Percentiles rank a stretch among this genome's conserved stretches.
Evolutionary conservation across 2,329 filamentous ascomycete genomes (phyloP).

Genomic region (Rhynchosporium graminicola): DNA sequence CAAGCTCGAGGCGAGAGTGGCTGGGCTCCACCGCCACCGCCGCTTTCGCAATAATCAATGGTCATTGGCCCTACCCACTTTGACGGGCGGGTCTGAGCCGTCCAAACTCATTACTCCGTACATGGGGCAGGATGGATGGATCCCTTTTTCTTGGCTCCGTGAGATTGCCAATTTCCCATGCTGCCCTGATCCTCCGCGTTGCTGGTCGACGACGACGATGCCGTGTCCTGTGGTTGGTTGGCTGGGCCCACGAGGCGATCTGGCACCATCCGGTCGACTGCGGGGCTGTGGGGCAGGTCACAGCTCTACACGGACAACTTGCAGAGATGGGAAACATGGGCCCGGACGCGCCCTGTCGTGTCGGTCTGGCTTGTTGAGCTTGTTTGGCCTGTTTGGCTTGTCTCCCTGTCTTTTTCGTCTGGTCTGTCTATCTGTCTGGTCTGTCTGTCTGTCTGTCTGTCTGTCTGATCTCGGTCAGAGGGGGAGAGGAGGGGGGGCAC

Average conservation of each 20-base stretch:
- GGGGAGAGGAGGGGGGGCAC: no score
- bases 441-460: no score
- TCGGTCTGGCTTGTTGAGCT: background rate
- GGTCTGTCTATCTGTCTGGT: no score
- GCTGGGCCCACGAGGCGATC: background rate
- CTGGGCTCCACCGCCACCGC: slow-evolving; percentile 2
- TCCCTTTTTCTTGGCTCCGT: background rate
- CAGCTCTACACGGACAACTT: background rate
- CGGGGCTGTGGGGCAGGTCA: background rate
- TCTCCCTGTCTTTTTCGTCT: background rate
- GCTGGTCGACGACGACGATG: slow-evolving; percentile 1
- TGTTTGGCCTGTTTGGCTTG: background rate
- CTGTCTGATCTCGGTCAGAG: no score
- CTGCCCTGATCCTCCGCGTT: slow-evolving; percentile 1
- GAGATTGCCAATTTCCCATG: slow-evolving; percentile 24
- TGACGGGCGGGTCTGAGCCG: no score
- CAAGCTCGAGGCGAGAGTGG: background rate
- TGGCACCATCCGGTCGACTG: background rate
- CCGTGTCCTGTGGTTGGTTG: slow-evolving; percentile 2
- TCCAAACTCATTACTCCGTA: background rate
- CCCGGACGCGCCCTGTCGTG: background rate
- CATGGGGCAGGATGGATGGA: no score
- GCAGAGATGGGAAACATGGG: slow-evolving; percentile 12
- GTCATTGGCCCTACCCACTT: slow-evolving; percentile 1
- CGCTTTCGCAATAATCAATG: background rate